Evolutionary conservation across 2,329 filamentous ascomycete genomes (phyloP).

Genomic region (Tympanopsis confertula): DNA sequence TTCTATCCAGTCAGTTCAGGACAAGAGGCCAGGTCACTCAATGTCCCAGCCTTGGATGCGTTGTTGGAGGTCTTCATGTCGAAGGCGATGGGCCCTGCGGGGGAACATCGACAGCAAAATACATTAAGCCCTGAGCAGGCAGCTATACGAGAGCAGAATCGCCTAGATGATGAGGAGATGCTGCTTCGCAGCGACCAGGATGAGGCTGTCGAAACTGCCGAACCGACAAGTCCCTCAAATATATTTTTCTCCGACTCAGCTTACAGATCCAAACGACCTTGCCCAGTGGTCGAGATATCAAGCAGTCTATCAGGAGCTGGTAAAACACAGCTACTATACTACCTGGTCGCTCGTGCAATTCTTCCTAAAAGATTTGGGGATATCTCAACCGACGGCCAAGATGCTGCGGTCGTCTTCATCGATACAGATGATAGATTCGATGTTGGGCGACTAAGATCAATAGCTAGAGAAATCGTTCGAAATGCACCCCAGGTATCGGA

Average conservation of each 20-base stretch:
- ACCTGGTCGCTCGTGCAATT: not conserved
- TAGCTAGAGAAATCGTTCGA: not conserved
- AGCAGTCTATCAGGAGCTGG: not conserved
- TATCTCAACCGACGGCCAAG: not conserved
- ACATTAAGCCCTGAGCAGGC: not conserved
- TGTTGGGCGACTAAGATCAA: not conserved
- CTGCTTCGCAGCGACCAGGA: too few species aligned
- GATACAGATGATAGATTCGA: not conserved
- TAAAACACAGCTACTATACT: not conserved
- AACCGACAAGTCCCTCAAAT: too few species aligned
- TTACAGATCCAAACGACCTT: not conserved
- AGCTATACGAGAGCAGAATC: not conserved
- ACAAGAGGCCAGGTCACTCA: not conserved
- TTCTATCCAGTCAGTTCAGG: not conserved
- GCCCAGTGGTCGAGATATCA: not conserved
- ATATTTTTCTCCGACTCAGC: too few species aligned
- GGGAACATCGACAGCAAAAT: too few species aligned
- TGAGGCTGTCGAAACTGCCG: too few species aligned
- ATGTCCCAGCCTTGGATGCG: not conserved
- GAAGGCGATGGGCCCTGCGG: too few species aligned
- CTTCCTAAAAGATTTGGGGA: not conserved
- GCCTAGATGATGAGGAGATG: not conserved
- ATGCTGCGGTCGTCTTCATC: not conserved
- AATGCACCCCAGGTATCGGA: not conserved
- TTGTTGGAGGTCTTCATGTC: slow-evolving; percentile 1